Conservation (phyloP, 352 stramenopile genomes). For the Phytophthora capsici region DNA sequence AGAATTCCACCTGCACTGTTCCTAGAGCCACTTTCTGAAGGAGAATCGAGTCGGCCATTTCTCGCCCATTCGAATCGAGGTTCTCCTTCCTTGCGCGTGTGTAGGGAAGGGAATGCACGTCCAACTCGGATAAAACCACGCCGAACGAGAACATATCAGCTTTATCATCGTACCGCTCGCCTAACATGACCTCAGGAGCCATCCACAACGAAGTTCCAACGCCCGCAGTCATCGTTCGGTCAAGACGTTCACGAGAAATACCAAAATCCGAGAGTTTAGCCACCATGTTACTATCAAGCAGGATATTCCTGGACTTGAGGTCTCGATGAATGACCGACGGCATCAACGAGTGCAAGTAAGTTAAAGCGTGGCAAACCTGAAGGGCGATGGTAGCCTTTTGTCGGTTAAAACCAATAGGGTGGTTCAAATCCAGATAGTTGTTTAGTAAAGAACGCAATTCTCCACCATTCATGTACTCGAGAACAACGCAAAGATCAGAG, state of each 20-base stretch:
- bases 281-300: constrained; percentile 37
- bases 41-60: constrained; percentile 24
- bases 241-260: constrained; percentile 40
- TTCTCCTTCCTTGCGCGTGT: constrained; percentile 11
- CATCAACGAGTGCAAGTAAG: constrained; percentile 23
- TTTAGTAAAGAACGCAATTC: constrained; percentile 46
- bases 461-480: constrained; percentile 57
- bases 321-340: constrained; percentile 24
- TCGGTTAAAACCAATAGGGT: constrained; percentile 30
- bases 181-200: constrained; percentile 26
- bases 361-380: constrained; percentile 37
- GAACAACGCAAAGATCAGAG: constrained; percentile 47
- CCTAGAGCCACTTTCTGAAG: constrained; percentile 30
- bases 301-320: constrained; percentile 45
- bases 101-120: constrained; percentile 22
- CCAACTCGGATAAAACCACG: constrained; percentile 24
- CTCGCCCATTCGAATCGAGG: constrained; percentile 22
- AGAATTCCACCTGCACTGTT: constrained; percentile 25
- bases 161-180: constrained; percentile 24
- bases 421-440: constrained; percentile 10
- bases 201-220: constrained; percentile 30
- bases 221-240: constrained; percentile 34
- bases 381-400: constrained; percentile 45
- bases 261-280: constrained; percentile 71
- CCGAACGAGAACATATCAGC: constrained; percentile 32